Evolutionary conservation across 495 filamentous ascomycete species (phyloP), one percentile per base, ranked within the genome.

Genomic region (Hypoxylon lienhwacheense): DNA sequence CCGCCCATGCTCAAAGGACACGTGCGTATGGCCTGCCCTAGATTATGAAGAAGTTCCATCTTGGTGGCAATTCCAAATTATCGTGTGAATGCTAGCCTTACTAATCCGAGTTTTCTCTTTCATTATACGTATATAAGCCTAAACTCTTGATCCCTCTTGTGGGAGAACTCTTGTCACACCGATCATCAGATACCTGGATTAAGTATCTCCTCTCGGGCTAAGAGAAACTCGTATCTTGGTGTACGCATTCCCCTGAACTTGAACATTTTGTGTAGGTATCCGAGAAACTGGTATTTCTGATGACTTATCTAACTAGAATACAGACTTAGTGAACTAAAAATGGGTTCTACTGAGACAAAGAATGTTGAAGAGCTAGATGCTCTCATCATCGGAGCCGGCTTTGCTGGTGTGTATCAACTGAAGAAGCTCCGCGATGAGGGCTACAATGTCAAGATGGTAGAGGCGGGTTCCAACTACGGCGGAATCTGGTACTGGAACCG

Each of bases 401-500:
- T 81, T 32, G 64, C 70, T 52, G 65, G 65, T 14, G 55, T 67
- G 7, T 67, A 66, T 26, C 56, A 66, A 47, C 52, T 67, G 2
- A 67, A 67, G 35, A 66, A 47, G 43, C 62, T 67, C 20, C 65
- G 65, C 10, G 64, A 66, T 10, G 57, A 56, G 32, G 61, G 64
- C 8, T 53, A 56, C 12, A 63, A 57, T 66, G 69, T 69, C n/a
- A 70, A 70, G 8, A 35, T 78, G 8, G 70, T 76, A 37, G 81
- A 84, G 42, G 70, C 75, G 1, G 78, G 75, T 12, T 52, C 57
- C 10, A 69, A 69, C 36, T 67, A 77, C 39, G 80, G 79, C 1
- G 80, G 80, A 5, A 69, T 73, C n/a, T 81, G 79, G 79, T 59
- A 73, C 40, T 77, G 73, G 76, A 82, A 80, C 53, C 55, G 72